These are phyloP conservation scores for Botrytis squamosa DNA, from an alignment of 2,329 filamentous ascomycete species.

Conservation along the genomic window DNA sequence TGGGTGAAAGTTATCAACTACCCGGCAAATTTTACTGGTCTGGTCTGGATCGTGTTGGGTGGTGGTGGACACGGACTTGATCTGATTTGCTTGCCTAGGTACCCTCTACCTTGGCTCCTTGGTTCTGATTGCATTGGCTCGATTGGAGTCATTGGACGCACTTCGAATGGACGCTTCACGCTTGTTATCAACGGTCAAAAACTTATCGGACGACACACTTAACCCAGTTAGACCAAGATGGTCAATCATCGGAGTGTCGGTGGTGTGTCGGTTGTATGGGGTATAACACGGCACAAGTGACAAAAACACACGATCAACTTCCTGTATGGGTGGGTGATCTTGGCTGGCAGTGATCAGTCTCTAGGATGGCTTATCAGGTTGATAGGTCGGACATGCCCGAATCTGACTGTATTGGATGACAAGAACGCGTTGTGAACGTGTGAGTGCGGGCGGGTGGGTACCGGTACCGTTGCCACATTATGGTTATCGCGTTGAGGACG, in stretches of 20 bases:
- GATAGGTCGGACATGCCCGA: background rate
- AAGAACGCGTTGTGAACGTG: background rate
- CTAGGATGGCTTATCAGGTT: conserved; percentile 11
- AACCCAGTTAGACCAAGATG: background rate
- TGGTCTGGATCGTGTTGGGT: background rate
- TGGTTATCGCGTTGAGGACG: background rate
- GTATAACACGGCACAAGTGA: background rate
- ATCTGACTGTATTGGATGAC: background rate
- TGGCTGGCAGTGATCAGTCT: background rate
- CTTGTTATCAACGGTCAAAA: background rate
- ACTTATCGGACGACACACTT: background rate
- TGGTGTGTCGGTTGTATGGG: background rate
- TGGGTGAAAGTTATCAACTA: background rate
- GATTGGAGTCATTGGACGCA: background rate
- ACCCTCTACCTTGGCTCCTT: no score
- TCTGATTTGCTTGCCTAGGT: background rate
- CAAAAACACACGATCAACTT: background rate
- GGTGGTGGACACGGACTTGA: background rate
- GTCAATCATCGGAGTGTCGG: background rate
- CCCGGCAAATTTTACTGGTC: background rate
- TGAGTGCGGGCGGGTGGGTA: background rate
- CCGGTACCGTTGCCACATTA: background rate
- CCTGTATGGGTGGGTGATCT: background rate
- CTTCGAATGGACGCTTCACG: background rate
- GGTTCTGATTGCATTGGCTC: background rate